phyloP scores from a whole-genome alignment of 306 rosid genomes.

The Begonia peltatifolia region DNA sequence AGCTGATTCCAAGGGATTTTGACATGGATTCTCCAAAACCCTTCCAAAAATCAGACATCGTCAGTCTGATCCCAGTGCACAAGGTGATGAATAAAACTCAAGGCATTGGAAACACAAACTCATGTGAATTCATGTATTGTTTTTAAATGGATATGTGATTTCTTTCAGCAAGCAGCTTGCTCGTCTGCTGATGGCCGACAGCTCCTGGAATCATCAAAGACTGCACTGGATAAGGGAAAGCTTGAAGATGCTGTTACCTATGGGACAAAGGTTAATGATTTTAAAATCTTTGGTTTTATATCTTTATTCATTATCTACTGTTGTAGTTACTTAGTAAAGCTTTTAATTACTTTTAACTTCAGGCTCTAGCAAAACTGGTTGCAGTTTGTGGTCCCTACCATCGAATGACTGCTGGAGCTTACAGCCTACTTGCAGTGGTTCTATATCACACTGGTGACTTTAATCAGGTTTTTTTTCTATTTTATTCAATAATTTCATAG shows the following conservation, averaged over 20 bases:
- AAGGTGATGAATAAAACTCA: slow-evolving; percentile 43
- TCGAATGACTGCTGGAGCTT: slow-evolving; percentile 97
- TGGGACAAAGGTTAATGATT: slow-evolving; percentile 67
- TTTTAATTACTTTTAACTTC: slow-evolving; percentile 6
- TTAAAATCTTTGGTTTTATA: background rate
- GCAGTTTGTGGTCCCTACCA: slow-evolving; percentile 99
- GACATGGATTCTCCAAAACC: slow-evolving; percentile 85
- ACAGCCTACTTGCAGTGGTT: slow-evolving; percentile 98
- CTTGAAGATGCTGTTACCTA: slow-evolving; percentile 94
- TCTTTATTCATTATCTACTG: slow-evolving; percentile 4
- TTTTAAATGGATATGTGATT: slow-evolving; percentile 12
- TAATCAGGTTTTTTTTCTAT: slow-evolving; percentile 66
- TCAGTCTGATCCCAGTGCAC: slow-evolving; percentile 86
- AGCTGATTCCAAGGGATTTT: slow-evolving; percentile 84
- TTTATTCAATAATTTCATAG: too few relatives aligned
- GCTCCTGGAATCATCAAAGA: slow-evolving; percentile 90
- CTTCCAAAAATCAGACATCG: slow-evolving; percentile 64
- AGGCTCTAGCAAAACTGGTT: slow-evolving; percentile 96
- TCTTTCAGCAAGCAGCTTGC: slow-evolving; percentile 96
- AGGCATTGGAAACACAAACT: slow-evolving; percentile 10
- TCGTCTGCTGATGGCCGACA: slow-evolving; percentile 99
- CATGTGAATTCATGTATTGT: slow-evolving; percentile 6
- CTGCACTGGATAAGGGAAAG: slow-evolving; percentile 96
- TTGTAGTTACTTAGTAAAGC: background rate
- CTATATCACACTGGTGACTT: slow-evolving; percentile 98